Percentiles rank a stretch among this genome's conserved stretches.
Evolutionary conservation across 2,329 filamentous ascomycete genomes (phyloP).

Genomic region (Colletotrichum ledebouriae): DNA sequence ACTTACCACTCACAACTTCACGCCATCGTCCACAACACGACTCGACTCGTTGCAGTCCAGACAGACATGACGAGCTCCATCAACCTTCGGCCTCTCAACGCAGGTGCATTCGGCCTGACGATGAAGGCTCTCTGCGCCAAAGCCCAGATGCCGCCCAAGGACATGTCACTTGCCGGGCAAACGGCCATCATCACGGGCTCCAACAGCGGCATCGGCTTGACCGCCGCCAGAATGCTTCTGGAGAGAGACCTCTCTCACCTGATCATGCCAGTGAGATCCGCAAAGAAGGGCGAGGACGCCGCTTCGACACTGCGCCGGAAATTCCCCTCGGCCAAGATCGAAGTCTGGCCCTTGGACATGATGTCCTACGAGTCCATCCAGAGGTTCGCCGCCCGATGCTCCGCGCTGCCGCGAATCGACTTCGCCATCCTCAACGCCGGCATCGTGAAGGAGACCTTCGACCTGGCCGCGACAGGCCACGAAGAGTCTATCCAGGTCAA

Average conservation of each 20-base stretch:
- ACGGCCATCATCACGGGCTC: constrained; percentile 64
- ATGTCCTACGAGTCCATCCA: constrained; percentile 54
- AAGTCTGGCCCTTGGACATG: constrained; percentile 60
- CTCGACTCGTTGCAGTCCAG: neutral
- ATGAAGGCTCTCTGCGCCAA: constrained; percentile 47
- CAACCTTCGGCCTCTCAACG: constrained; percentile 3
- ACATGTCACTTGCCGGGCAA: constrained; percentile 50
- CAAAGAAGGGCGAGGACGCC: constrained; percentile 58
- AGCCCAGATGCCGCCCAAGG: constrained; percentile 43
- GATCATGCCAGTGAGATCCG: constrained; percentile 62
- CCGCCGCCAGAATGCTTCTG: constrained; percentile 57
- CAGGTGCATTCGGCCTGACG: constrained; percentile 18
- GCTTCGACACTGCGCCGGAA: constrained; percentile 49
- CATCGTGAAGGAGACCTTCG: constrained; percentile 43
- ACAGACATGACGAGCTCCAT: constrained; percentile 33
- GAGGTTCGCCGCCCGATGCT: constrained; percentile 52
- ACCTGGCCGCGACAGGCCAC: constrained; percentile 48
- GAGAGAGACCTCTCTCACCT: constrained; percentile 54
- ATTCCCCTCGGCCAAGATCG: constrained; percentile 51
- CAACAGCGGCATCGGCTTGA: constrained; percentile 64
- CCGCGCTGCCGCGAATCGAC: constrained; percentile 54
- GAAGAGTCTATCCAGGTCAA: constrained; percentile 65
- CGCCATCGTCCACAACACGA: too few species aligned
- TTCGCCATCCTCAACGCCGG: constrained; percentile 55
- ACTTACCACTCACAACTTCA: too few species aligned